Conservation (phyloP, 75 land plant species). For the Picea sitchensis region DNA sequence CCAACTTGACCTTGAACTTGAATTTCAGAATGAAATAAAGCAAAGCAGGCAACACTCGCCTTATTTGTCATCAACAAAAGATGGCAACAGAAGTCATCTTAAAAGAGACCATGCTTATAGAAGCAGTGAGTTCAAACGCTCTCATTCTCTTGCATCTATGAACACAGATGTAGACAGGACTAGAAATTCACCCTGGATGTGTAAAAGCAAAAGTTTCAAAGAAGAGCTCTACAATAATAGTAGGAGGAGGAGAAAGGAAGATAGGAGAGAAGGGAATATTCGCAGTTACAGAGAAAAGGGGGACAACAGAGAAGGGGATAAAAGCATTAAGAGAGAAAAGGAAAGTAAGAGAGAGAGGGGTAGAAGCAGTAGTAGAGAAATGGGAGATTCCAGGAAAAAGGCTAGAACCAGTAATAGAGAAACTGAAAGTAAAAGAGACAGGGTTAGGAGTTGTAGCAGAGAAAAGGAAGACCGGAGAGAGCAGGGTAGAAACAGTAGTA, state of each 20-base stretch:
- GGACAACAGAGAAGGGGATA: background rate
- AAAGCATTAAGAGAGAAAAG: background rate
- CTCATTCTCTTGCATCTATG: background rate
- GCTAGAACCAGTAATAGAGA: background rate
- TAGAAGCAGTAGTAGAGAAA: conserved; percentile 3
- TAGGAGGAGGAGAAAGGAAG: background rate
- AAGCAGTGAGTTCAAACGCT: background rate
- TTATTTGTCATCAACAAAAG: background rate
- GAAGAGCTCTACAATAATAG: background rate
- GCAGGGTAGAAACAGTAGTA: background rate
- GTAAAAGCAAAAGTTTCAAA: background rate
- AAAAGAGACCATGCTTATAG: background rate
- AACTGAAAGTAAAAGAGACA: background rate
- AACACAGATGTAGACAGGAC: background rate
- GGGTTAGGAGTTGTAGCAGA: background rate
- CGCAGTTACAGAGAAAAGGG: background rate
- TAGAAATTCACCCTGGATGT: background rate
- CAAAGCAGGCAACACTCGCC: background rate
- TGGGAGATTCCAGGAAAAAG: background rate
- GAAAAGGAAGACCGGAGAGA: conserved; percentile 1
- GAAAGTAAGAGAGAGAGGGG: background rate
- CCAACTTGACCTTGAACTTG: background rate
- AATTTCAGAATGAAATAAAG: conserved; percentile 2
- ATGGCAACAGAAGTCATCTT: background rate
- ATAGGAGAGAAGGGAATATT: background rate